Evolutionary conservation across 2,329 filamentous ascomycete genomes (phyloP), one percentile per base, ranked within the genome.

Genomic region (Metarhizium anisopliae): DNA sequence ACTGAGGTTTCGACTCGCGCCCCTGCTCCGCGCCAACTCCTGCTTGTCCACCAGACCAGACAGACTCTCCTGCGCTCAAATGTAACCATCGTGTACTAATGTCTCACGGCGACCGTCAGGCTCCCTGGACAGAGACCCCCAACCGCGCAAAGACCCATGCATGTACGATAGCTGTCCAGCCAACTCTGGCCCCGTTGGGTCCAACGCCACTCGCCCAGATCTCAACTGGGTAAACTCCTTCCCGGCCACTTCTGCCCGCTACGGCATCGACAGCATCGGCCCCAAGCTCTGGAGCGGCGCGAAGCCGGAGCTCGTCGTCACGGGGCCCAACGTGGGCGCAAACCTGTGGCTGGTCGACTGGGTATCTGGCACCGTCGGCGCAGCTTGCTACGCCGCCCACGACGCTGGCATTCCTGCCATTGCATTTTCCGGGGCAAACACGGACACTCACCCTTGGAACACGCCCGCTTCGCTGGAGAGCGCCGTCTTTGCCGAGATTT

Each of bases 191-290:
- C 71, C 83, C 1, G 73, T 75, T 16, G 85, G 85, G 43, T 67
- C 69, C 60, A 86, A 89, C 63, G 68, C 72, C 10, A 77, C 77
- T 0, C 73, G 80, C 57, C 74, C 80, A 0, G 77, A 80, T 5
- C 75, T 87, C 50, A 85, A 87, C 74, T 89, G 86, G 75, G 85
- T 89, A 57, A 89, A 89, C 72, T 85, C 82, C 0, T 87, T 74
- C 69, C 85, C 86, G 0, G 82, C 82, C 2, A 88, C 85, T 0
- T 74, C 81, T 2, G 83, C 86, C 63, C 77, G 80, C 56, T 79
- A 81, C 65, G 85, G 85, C 42, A 81, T 88, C 64, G 70, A 82
- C 58, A 77, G 71, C 4, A 75, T 84, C 40, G 78, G 75, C 0
- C 76, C 78, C 0, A 70, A 74, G 45, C 71, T 81, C 55, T 87